Percentiles rank a stretch among this genome's conserved stretches.
These are phyloP conservation scores for Apiotrichum siamense DNA, from an alignment of 1,284 basidiomycete genomes.

Conservation along the genomic window DNA sequence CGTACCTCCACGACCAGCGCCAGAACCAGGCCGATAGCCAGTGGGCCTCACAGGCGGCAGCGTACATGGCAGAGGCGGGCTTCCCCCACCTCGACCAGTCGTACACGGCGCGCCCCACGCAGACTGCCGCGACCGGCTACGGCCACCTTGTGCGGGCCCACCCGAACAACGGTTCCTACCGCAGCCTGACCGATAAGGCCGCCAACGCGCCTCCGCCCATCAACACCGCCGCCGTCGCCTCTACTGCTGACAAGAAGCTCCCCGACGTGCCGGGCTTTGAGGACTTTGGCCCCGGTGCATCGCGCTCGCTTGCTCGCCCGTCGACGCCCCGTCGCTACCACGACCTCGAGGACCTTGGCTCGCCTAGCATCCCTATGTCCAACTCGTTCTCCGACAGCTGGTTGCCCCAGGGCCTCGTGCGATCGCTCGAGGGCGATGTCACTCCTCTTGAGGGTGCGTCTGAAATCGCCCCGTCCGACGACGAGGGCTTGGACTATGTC, in stretches of 20 bases:
- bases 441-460: slow-evolving; percentile 32
- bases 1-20: slow-evolving; percentile 27
- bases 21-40: slow-evolving; percentile 28
- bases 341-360: slow-evolving; percentile 34
- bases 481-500: background rate
- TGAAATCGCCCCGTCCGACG: slow-evolving; percentile 7
- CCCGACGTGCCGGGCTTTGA: slow-evolving; percentile 35
- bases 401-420: slow-evolving; percentile 45
- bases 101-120: slow-evolving; percentile 38
- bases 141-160: slow-evolving; percentile 24
- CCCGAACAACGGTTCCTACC: slow-evolving; percentile 20
- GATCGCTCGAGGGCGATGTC: slow-evolving; percentile 44
- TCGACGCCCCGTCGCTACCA: background rate
- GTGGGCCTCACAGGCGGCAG: slow-evolving; percentile 42
- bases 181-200: slow-evolving; percentile 19
- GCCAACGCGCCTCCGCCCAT: background rate
- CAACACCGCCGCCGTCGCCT: background rate
- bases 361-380: slow-evolving; percentile 43
- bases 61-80: slow-evolving; percentile 45
- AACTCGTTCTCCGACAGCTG: slow-evolving; percentile 46
- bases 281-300: slow-evolving; percentile 44
- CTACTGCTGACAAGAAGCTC: slow-evolving; percentile 12
- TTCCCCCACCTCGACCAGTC: slow-evolving; percentile 41
- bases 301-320: slow-evolving; percentile 11
- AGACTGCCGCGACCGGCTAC: slow-evolving; percentile 21